phyloP scores from a whole-genome alignment of 2,329 filamentous ascomycete genomes.

The Didymella arachidicola region DNA sequence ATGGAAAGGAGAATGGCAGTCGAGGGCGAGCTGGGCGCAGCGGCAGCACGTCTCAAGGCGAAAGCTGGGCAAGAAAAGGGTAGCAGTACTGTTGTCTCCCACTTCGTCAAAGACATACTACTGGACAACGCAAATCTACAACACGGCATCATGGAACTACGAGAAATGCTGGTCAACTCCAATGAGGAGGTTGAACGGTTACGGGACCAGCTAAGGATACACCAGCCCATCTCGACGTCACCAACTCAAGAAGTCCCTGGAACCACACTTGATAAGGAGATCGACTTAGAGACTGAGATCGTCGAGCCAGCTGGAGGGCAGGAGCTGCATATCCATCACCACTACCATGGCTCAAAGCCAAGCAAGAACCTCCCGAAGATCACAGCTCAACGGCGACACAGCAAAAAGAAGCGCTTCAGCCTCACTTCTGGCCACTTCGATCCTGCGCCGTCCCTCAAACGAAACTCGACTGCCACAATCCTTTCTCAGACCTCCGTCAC shows the following conservation, averaged over 20 bases:
- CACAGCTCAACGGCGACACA: slow-evolving; percentile 61
- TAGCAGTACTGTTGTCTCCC: slow-evolving; percentile 79
- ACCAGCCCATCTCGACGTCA: slow-evolving; percentile 68
- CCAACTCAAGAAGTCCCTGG: slow-evolving; percentile 35
- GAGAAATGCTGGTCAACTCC: slow-evolving; percentile 88
- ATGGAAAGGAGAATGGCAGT: slow-evolving; percentile 85
- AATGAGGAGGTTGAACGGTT: slow-evolving; percentile 93
- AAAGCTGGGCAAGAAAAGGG: slow-evolving; percentile 67
- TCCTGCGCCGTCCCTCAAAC: slow-evolving; percentile 51
- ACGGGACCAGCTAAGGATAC: slow-evolving; percentile 79
- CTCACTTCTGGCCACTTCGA: slow-evolving; percentile 63
- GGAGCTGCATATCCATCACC: slow-evolving; percentile 91
- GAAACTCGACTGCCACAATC: slow-evolving; percentile 63
- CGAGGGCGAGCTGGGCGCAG: slow-evolving; percentile 80
- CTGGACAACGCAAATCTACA: slow-evolving; percentile 96
- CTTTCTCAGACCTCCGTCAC: slow-evolving; percentile 70
- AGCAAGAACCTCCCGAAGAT: slow-evolving; percentile 57
- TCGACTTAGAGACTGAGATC: slow-evolving; percentile 64
- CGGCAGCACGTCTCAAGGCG: slow-evolving; percentile 79
- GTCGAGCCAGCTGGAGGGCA: slow-evolving; percentile 41
- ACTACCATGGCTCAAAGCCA: slow-evolving; percentile 73
- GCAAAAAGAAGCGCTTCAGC: slow-evolving; percentile 72
- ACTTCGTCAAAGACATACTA: slow-evolving; percentile 94
- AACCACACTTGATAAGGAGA: slow-evolving; percentile 73
- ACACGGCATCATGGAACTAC: slow-evolving; percentile 86